These are phyloP conservation scores for Diplodia corticola DNA, from an alignment of 2,329 filamentous ascomycete genomes.

Conservation along the genomic window DNA sequence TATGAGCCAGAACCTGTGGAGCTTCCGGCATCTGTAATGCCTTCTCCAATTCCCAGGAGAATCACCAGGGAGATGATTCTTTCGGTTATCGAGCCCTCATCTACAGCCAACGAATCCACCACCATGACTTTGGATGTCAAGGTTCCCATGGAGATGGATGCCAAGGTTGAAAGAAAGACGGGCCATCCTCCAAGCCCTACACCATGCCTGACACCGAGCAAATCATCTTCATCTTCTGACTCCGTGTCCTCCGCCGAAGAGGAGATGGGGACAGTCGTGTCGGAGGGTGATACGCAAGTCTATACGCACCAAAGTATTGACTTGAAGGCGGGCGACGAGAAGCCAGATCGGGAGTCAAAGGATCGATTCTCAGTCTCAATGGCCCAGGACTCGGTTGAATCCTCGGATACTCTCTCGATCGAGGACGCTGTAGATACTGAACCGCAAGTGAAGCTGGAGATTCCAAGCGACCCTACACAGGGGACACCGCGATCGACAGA, in stretches of 20 bases:
- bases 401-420: background rate
- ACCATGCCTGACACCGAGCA: background rate
- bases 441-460: constrained; percentile 28
- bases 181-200: background rate
- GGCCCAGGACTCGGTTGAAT: constrained; percentile 25
- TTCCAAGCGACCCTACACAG: constrained; percentile 6
- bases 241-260: constrained; percentile 15
- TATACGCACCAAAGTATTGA: background rate
- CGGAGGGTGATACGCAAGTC: background rate
- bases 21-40: constrained; percentile 30
- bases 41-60: constrained; percentile 34
- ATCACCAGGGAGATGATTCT: constrained; percentile 38
- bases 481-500: background rate
- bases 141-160: background rate
- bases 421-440: background rate
- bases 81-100: constrained; percentile 31
- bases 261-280: background rate
- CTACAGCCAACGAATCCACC: constrained; percentile 30
- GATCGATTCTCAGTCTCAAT: constrained; percentile 35
- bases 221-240: background rate
- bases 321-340: background rate
- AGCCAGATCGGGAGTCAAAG: constrained; percentile 27
- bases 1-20: constrained; percentile 27
- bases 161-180: background rate
- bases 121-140: constrained; percentile 23